Base-by-base conservation (phyloP, 257 asterid genomes). In the Coffea eugenioides region DNA sequence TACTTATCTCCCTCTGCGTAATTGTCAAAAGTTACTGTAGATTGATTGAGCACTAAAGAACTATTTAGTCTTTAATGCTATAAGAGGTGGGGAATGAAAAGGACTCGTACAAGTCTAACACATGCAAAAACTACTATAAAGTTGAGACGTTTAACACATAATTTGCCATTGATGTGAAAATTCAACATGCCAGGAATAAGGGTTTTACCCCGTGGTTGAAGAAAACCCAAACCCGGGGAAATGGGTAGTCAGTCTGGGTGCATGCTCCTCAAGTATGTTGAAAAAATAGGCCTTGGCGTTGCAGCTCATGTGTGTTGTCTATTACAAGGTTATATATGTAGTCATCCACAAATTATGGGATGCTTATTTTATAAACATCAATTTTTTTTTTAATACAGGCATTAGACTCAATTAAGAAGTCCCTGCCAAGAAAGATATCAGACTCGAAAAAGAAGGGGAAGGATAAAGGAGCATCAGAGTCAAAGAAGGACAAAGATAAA, bases 341-440 rank as follows among this genome's bases (percentile, higher is more conserved):
- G 9, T 69, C 52, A n/a, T n/a, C 76, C 48, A 45, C 6, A 21
- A 54, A 78, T 41, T 74, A 31, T 31, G 31, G 31, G 31, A 31
- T 31, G 15, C 34, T 74, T 31, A 73, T 51, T 79, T 46, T 46
- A 57, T 15, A 13, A 71, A 69, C 48, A 21, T 23, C 13, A 2
- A 2, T 2, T 39, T 39, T 18, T n/a, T 83, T 39, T 59, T 31
- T 23, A 74, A 70, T 48, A 34, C 88, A 95, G 98, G 97, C 99
- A 84, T 80, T 93, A 72, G 98, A 95, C 76, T 83, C 84, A 48
- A 84, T 95, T 46, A 95, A 93, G 87, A 95, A 95, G 81, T 90
- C 90, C 61, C 83, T 85, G 78, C 97, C 97, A 1, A 95, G 43
- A 4, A 39, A 39, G 43, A 4, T 39, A 4, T 39, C 43, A 39